Evolutionary conservation across 1,284 basidiomycete genomes (phyloP).

Genomic region (Puccinia hordei): DNA sequence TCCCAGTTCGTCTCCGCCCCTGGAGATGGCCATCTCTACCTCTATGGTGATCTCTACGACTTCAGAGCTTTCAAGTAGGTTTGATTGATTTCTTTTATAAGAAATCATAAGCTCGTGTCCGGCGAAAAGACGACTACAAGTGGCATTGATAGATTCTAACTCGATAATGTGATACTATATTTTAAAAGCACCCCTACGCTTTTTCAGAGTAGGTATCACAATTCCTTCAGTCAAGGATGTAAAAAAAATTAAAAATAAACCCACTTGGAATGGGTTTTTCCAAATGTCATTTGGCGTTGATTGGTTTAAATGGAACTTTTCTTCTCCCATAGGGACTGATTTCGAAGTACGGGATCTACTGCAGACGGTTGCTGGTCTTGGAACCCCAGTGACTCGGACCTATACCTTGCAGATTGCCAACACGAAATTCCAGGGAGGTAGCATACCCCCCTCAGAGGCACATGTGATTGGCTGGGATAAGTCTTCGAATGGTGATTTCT

Average conservation of each 20-base stretch:
- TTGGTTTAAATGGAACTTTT: background rate
- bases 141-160: background rate
- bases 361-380: slow-evolving; percentile 37
- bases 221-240: background rate
- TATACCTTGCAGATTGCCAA: slow-evolving; percentile 46
- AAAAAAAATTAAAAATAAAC: background rate
- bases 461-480: slow-evolving; percentile 47
- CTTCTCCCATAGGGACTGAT: background rate
- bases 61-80: slow-evolving; percentile 49
- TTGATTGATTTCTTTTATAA: background rate
- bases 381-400: slow-evolving; percentile 34
- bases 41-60: slow-evolving; percentile 32
- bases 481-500: slow-evolving; percentile 16
- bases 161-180: background rate
- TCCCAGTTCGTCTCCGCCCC: slow-evolving; percentile 35
- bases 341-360: slow-evolving; percentile 38
- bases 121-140: background rate
- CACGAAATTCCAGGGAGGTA: slow-evolving; percentile 2
- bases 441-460: slow-evolving; percentile 14
- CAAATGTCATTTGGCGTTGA: background rate
- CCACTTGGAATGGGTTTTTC: background rate
- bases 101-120: background rate
- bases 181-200: slow-evolving; percentile 8
- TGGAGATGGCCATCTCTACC: slow-evolving; percentile 47
- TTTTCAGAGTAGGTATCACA: slow-evolving; percentile 10